These are phyloP conservation scores for Sclerotinia nivalis DNA, from an alignment of 2,329 filamentous ascomycete genomes.

Conservation along the genomic window DNA sequence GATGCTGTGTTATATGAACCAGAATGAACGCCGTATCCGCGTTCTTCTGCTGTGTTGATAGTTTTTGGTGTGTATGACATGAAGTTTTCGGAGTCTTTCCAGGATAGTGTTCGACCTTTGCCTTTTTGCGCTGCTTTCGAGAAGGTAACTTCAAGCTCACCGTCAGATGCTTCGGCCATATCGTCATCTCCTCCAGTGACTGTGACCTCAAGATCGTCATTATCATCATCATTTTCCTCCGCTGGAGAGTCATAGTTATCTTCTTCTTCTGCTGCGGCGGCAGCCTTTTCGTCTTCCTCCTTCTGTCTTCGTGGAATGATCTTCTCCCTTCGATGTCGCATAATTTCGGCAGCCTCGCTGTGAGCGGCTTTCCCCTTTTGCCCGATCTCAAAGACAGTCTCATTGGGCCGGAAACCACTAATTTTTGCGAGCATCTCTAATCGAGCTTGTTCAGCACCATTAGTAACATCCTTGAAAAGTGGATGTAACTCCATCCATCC, in stretches of 20 bases:
- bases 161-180: slow-evolving; percentile 60
- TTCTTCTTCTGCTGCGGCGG: slow-evolving; percentile 34
- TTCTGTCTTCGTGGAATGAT: slow-evolving; percentile 58
- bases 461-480: slow-evolving; percentile 72
- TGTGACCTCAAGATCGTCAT: slow-evolving; percentile 43
- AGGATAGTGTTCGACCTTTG: slow-evolving; percentile 62
- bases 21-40: slow-evolving; percentile 89
- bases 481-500: slow-evolving; percentile 75
- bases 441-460: slow-evolving; percentile 67
- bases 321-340: slow-evolving; percentile 69
- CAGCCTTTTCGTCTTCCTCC: slow-evolving; percentile 46
- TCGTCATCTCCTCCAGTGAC: slow-evolving; percentile 44
- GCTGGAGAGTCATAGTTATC: slow-evolving; percentile 39
- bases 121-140: slow-evolving; percentile 57
- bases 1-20: slow-evolving; percentile 58
- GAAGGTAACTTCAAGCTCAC: slow-evolving; percentile 69
- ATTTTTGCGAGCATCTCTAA: slow-evolving; percentile 87
- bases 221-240: slow-evolving; percentile 42
- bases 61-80: slow-evolving; percentile 92
- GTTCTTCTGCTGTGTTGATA: slow-evolving; percentile 80
- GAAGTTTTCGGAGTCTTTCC: slow-evolving; percentile 86
- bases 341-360: slow-evolving; percentile 70
- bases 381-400: slow-evolving; percentile 96
- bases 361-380: slow-evolving; percentile 64
- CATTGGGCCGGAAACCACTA: slow-evolving; percentile 82